phyloP scores from a whole-genome alignment of 768 basidiomycete species.

The Mycena rebaudengoi region DNA sequence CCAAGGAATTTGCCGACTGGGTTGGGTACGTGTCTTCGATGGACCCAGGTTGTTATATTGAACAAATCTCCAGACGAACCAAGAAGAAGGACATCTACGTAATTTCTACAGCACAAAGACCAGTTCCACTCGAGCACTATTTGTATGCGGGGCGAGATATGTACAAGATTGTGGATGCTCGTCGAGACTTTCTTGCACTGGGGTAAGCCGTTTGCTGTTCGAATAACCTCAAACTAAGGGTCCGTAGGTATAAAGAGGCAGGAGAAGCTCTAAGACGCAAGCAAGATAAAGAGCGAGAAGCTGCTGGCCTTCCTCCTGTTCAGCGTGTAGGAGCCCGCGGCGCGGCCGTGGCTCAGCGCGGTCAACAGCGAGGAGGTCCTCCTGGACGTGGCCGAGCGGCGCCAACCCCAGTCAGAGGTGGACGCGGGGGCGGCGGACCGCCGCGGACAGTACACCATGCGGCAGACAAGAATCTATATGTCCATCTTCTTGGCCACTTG shows the following conservation, averaged over 20 bases:
- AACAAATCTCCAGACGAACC: constrained; percentile 71
- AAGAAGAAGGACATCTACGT: constrained; percentile 99
- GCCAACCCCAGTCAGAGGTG: constrained; percentile 42
- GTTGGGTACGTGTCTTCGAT: constrained; percentile 76
- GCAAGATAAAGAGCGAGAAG: constrained; percentile 98
- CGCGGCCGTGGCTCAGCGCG: constrained; percentile 62
- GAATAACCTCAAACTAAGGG: constrained; percentile 8
- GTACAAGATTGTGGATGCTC: constrained; percentile 91
- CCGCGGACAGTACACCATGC: constrained; percentile 70
- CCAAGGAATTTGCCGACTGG: constrained; percentile 99
- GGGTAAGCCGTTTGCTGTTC: constrained; percentile 58
- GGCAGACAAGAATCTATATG: constrained; percentile 91
- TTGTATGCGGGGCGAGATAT: constrained; percentile 93
- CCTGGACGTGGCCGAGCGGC: constrained; percentile 51
- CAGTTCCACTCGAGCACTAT: constrained; percentile 97
- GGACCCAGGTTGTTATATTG: not conserved
- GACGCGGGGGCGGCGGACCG: constrained; percentile 54
- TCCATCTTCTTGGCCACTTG: constrained; percentile 87
- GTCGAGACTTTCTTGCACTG: constrained; percentile 72
- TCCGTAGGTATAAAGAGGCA: constrained; percentile 84
- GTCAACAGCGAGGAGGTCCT: constrained; percentile 61
- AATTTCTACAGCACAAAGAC: constrained; percentile 94
- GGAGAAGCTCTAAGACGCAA: constrained; percentile 89
- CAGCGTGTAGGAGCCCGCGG: constrained; percentile 87
- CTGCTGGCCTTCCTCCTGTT: constrained; percentile 88